Base-by-base conservation (phyloP, 495 filamentous ascomycete genomes). In the Aspergillus diversus region DNA sequence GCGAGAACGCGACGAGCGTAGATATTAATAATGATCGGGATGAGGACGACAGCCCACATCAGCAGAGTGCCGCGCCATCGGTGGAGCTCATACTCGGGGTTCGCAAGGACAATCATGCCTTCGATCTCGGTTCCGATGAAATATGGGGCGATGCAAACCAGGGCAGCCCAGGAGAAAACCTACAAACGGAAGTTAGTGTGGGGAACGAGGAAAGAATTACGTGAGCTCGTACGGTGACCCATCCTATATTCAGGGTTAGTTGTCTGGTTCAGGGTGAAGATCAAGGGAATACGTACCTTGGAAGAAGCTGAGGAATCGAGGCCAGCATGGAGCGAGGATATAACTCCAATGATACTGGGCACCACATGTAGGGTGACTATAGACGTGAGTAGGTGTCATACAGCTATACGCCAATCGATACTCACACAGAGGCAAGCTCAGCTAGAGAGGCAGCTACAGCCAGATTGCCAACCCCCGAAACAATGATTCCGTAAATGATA, bases 21-120 rank as follows among this genome's bases (percentile, higher is more conserved):
- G n/a, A 78, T 71, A 62, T 86, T 86, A 51, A 81, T 64, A 13
- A 77, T 49, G 7, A 79, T 69, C 0, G 76, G 66, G 16, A 81
- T 66, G 4, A 76, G 33, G 5, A 78, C 63, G 5, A 81, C 71
- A 7, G 80, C 79, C 72, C 73, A 82, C 67, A 81, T 76, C 32
- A 85, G 67, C n/a, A 85, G 68, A 0, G 82, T 80, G 27, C 78
- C 78, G 15, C 82, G 81, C 72, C 78, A 84, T 12, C 76, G 64
- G 35, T 82, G 61, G 8, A 70, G 66, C 4, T 71, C 69, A 64
- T 83, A 85, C 3, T 65, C 55, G 2, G 78, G 73, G 47, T 83
- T 37, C 47, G 75, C 75, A 12, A 86, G 63, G 12, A 80, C 67
- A 46, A 82, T 66, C 52, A 85, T 71, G 46, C 78, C 77, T 61